Percentiles rank a stretch among this genome's conserved stretches.
Conservation (phyloP, 169 alveolate species). For the Plasmodium fragile region DNA sequence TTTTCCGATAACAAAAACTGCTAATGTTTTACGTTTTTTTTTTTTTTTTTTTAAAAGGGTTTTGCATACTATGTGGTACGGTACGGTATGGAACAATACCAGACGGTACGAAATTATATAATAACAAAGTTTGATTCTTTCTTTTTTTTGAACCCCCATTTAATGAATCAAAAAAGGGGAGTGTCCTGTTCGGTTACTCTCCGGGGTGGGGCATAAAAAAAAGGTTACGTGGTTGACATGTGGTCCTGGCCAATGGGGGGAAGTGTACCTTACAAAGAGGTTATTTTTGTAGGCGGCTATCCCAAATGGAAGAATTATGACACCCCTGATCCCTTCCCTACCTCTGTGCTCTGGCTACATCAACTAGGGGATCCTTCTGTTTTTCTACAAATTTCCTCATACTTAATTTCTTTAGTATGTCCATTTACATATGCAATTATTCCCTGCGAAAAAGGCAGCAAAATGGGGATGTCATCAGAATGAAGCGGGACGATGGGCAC, state of each 20-base stretch:
- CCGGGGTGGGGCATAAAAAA: not conserved
- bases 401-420: conserved; percentile 6
- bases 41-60: not conserved
- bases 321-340: not conserved
- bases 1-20: not conserved
- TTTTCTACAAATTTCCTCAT: conserved; percentile 46
- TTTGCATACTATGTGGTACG: not conserved
- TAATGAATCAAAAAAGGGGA: not conserved
- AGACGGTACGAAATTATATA: not conserved
- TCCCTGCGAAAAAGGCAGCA: conserved; percentile 26
- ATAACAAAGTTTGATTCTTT: not conserved
- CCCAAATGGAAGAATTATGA: not conserved
- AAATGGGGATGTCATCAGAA: not conserved
- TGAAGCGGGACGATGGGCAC: not conserved
- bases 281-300: not conserved
- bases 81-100: not conserved
- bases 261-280: not conserved
- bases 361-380: not conserved
- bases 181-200: not conserved
- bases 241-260: not conserved
- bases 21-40: conserved; percentile 6
- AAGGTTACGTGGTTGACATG: not conserved
- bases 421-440: conserved; percentile 65
- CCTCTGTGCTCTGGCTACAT: not conserved
- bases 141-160: not conserved